A percentile compares a stretch with the other conserved stretches of the same genome.
These are phyloP conservation scores for Phylloporus sp. DNA, from an alignment of 768 basidiomycete genomes.

Conservation along the genomic window DNA sequence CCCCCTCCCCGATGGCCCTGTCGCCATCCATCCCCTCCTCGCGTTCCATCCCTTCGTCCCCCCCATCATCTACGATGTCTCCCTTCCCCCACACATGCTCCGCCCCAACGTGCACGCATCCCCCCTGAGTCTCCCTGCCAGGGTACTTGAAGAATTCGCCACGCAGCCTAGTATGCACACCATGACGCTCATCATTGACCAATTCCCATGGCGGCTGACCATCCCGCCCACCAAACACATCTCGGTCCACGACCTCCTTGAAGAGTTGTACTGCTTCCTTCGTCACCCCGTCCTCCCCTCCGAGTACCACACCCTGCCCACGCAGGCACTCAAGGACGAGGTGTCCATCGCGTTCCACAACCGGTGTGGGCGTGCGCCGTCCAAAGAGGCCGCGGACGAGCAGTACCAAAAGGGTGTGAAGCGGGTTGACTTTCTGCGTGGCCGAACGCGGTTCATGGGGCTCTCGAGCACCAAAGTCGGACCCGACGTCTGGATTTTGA, in stretches of 20 bases:
- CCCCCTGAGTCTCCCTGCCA: conserved; percentile 19
- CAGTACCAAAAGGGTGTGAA: conserved; percentile 48
- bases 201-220: conserved; percentile 32
- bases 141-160: conserved; percentile 26
- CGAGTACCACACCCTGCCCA: conserved; percentile 39
- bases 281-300: conserved; percentile 34
- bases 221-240: conserved; percentile 29
- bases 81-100: conserved; percentile 18
- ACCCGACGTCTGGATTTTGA: conserved; percentile 35
- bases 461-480: conserved; percentile 35
- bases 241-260: conserved; percentile 47
- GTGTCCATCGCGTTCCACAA: conserved; percentile 41
- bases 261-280: conserved; percentile 40
- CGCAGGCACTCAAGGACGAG: conserved; percentile 28
- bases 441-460: conserved; percentile 42
- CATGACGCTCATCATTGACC: conserved; percentile 28
- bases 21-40: conserved; percentile 29
- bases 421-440: conserved; percentile 50
- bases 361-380: conserved; percentile 35
- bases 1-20: conserved; percentile 25
- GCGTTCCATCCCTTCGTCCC: conserved; percentile 25
- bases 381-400: conserved; percentile 27
- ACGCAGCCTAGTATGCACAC: conserved; percentile 28
- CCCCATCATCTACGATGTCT: conserved; percentile 19
- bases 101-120: conserved; percentile 24